Evolutionary conservation across 108 stramenopile species (phyloP).

Genomic region (Aurantiochytrium sp.): DNA sequence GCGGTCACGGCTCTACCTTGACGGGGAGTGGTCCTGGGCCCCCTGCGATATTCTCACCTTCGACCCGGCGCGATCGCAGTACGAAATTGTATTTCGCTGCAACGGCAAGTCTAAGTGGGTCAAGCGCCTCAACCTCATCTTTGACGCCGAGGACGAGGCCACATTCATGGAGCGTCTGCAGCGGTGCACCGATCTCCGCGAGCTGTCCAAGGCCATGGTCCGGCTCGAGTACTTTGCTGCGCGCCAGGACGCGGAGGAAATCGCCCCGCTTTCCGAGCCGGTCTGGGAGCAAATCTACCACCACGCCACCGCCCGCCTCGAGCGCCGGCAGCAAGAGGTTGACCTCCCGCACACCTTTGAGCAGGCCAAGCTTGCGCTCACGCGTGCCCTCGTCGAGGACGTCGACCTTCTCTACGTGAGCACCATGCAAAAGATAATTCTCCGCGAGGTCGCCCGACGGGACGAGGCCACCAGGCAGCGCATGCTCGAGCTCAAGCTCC

Average conservation of each 20-base stretch:
- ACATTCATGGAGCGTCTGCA: conserved; percentile 41
- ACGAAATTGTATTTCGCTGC: conserved; percentile 26
- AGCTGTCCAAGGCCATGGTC: conserved; percentile 46
- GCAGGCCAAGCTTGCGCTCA: conserved; percentile 29
- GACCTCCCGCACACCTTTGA: background rate
- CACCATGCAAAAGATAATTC: conserved; percentile 55
- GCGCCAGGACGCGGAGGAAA: conserved; percentile 45
- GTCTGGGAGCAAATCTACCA: conserved; percentile 13
- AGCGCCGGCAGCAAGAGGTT: background rate
- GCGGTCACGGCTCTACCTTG: background rate
- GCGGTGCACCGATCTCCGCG: conserved; percentile 34
- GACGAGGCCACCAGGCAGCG: conserved; percentile 19
- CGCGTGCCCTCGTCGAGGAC: conserved; percentile 50
- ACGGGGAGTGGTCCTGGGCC: conserved; percentile 2
- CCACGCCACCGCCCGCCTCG: background rate
- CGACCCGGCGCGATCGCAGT: background rate
- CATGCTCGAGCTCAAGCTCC: conserved; percentile 42
- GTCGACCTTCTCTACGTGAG: conserved; percentile 52
- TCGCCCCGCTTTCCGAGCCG: background rate
- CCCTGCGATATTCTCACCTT: background rate
- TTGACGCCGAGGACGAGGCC: conserved; percentile 49
- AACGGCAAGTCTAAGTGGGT: conserved; percentile 43
- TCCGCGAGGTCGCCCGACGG: conserved; percentile 31
- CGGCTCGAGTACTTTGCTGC: conserved; percentile 57
- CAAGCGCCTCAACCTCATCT: conserved; percentile 57